phyloP scores from a whole-genome alignment of 164 flowering plant genomes.

The Piper betle region DNA sequence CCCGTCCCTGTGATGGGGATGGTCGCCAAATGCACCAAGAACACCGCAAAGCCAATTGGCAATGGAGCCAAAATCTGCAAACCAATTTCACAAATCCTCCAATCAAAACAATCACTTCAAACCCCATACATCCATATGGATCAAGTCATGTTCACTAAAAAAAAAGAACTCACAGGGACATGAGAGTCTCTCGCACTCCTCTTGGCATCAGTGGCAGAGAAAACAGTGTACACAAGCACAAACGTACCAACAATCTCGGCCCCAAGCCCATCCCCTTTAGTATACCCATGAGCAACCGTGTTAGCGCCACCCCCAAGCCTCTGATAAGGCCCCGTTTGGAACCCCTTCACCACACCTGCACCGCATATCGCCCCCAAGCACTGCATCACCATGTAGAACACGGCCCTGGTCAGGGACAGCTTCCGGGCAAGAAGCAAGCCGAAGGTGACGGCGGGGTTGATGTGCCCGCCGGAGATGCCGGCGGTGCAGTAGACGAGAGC shows the following conservation, averaged over 20 bases:
- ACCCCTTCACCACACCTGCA: conserved; percentile 79
- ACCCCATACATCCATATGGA: too few species aligned
- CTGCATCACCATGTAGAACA: conserved; percentile 81
- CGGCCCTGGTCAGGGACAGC: conserved; percentile 55
- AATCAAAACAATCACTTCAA: neutral
- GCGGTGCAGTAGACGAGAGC: conserved; percentile 85
- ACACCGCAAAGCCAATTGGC: conserved; percentile 78
- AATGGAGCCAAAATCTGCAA: conserved; percentile 70
- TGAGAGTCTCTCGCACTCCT: conserved; percentile 83
- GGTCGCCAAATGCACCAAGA: conserved; percentile 75
- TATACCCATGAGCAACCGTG: conserved; percentile 47
- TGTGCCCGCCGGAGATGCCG: conserved; percentile 87
- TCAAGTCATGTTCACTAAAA: neutral
- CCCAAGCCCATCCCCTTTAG: conserved; percentile 72
- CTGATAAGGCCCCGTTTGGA: conserved; percentile 15
- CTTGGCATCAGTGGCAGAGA: conserved; percentile 89
- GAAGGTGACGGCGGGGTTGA: conserved; percentile 79
- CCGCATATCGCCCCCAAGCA: conserved; percentile 76
- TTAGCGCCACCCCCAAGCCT: conserved; percentile 53
- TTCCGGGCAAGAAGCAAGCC: conserved; percentile 73
- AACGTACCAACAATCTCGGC: conserved; percentile 89
- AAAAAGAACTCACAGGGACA: conserved; percentile 50
- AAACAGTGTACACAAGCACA: conserved; percentile 82
- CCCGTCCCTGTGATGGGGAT: conserved; percentile 83
- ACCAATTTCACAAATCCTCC: neutral